These are phyloP conservation scores for Plasmodium gallinaceum DNA, from an alignment of 169 alveolate genomes.

Conservation along the genomic window DNA sequence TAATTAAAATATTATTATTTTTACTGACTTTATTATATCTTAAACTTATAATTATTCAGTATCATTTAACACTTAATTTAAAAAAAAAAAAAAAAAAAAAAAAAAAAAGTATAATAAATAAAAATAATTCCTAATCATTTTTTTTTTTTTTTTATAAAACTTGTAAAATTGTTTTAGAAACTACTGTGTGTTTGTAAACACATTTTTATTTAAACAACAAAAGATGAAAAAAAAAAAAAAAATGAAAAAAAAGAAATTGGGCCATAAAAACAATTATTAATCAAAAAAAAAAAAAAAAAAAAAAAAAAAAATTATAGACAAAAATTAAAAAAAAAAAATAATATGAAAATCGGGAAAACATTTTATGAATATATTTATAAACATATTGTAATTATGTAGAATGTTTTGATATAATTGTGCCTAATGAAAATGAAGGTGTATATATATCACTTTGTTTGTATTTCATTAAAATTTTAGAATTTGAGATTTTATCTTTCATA, in stretches of 20 bases:
- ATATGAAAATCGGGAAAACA: not conserved
- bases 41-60: too few species aligned
- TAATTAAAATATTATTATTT: too few species aligned
- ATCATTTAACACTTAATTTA: too few species aligned
- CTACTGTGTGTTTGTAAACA: too few species aligned
- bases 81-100: too few species aligned
- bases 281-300: not conserved
- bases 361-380: not conserved
- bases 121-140: too few species aligned
- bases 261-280: not conserved
- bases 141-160: too few species aligned
- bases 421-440: constrained; percentile 59
- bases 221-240: not conserved
- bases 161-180: too few species aligned
- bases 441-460: constrained; percentile 68
- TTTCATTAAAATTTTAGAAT: constrained; percentile 35
- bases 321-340: too few species aligned
- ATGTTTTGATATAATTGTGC: constrained; percentile 51
- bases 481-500: constrained; percentile 41
- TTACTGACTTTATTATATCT: too few species aligned
- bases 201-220: too few species aligned
- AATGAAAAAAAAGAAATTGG: not conserved
- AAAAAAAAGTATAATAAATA: too few species aligned
- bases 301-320: not conserved
- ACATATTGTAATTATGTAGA: constrained; percentile 3